Percentiles rank a stretch among this genome's conserved stretches.
Evolutionary conservation across 768 basidiomycete species (phyloP).

Genomic region (Psilocybe tampanensis): DNA sequence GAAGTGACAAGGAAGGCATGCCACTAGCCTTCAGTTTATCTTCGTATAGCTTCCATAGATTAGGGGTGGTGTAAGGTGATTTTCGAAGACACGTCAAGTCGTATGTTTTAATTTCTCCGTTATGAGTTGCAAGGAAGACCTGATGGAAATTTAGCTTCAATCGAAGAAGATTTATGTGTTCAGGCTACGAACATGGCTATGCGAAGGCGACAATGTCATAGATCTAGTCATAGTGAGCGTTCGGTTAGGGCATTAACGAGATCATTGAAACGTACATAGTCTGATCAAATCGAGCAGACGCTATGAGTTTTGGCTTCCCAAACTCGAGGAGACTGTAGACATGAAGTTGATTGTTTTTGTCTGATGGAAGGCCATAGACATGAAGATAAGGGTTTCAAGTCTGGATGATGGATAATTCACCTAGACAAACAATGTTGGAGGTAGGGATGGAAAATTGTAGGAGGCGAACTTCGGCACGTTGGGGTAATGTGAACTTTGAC

Average conservation of each 20-base stretch:
- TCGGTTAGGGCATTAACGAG: conserved; percentile 2
- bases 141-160: conserved; percentile 21
- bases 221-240: conserved; percentile 39
- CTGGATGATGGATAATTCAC: conserved; percentile 36
- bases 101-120: conserved; percentile 70
- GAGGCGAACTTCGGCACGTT: conserved; percentile 53
- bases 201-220: conserved; percentile 65
- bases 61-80: conserved; percentile 70
- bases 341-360: conserved; percentile 56
- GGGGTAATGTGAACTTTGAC: conserved; percentile 45
- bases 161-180: background rate
- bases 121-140: conserved; percentile 50
- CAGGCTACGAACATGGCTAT: conserved; percentile 58
- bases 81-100: conserved; percentile 71
- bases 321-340: conserved; percentile 60
- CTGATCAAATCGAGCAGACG: conserved; percentile 50
- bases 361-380: conserved; percentile 28
- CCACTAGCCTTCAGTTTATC: conserved; percentile 49
- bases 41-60: conserved; percentile 76
- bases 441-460: conserved; percentile 61
- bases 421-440: conserved; percentile 61
- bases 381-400: background rate
- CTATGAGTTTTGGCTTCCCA: conserved; percentile 54
- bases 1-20: conserved; percentile 32
- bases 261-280: conserved; percentile 33